Base-by-base conservation (phyloP, 371 early-diverging fungal species). In the Nosema muscidifuracis region DNA sequence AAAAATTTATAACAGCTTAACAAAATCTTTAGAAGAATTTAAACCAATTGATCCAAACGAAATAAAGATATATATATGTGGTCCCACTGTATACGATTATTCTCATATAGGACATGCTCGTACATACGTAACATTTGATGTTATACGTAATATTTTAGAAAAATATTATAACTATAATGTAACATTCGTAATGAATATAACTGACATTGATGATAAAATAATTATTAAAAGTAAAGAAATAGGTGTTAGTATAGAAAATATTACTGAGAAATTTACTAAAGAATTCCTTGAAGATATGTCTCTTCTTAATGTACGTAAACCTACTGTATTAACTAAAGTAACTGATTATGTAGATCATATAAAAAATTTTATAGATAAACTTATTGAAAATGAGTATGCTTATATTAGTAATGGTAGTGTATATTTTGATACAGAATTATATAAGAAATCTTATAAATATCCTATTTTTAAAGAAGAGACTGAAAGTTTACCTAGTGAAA, bases 71-170 rank as follows among this genome's bases (percentile, higher is more conserved):
- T 84, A 84, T 65, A 77, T 77, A 13, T 99, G 99, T 85, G 99
- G 99, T 4, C 99, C 99, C 12, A 99, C 99, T 7, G 98, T 97
- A 18, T 99, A 99, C 80, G 95, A 95, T 82, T 87, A 90, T 0
- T 86, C 95, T 12, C 99, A 99, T 83, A 87, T 99, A 83, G 99
- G 99, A 30, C 98, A 97, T 82, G 97, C 97, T 2, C 81, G 97
- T 81, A 90, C 88, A 66, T 99, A 95, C 80, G 86, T 97, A 64
- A 86, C 90, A 15, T 88, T 93, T 81, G 99, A 99, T 84, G 91
- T 93, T 63, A 86, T 96, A 60, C 89, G 97, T 44, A 88, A 95
- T 61, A 88, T 97, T 38, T 82, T 99, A 73, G 88, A 89, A 77
- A 92, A 95, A 67, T 97, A 96, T 81, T 93, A 96, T 79, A 87